Base-by-base conservation (phyloP, 2,329 filamentous ascomycete genomes). In the Cladosporium sp. region DNA sequence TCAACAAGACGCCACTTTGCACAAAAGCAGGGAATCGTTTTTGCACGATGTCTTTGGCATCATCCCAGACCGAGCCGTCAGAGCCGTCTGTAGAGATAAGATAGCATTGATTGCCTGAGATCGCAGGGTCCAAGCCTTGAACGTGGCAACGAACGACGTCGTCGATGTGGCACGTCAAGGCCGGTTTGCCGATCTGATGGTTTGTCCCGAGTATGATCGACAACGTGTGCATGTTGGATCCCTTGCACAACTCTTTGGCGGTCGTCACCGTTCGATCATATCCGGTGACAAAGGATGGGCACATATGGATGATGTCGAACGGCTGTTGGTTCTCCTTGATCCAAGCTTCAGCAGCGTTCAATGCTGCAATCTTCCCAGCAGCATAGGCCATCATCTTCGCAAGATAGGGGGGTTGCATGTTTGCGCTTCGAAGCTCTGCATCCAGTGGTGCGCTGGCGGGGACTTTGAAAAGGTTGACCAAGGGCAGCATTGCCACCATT, bases 111-210 rank as follows among this genome's bases (percentile, higher is more conserved):
- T 69, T 71, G 5, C 70, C 68, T 6, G 34, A 18, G 8, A 71
- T 54, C 4, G 49, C 48, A 10, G 65, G 61, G n/a, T 71, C 64
- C 14, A 78, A 68, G 1, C 73, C 69, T 39, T 68, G 66, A 21
- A 78, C 70, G 53, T 78, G 76, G 21, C 73, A 65, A 6, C 69
- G 67, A 8, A 74, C 76, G 3, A 74, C 68, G 61, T 78, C 76
- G 34, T 77, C 73, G 10, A 75, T 49, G 57, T 76, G 72, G 34
- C 61, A 34, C 49, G 64, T 7, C 49, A 49, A 6, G 21, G 32
- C 51, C 43, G 59, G 49, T n/a, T 46, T 49, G 23, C 54, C 48
- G 36, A 36, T 16, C 3, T 53, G 32, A 56, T 10, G 21, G 23
- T 63, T 64, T 3, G 66, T 61, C 8, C 73, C 72, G 8, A 72